A percentile compares a stretch with the other conserved stretches of the same genome.
Evolutionary conservation across 2,329 filamentous ascomycete species (phyloP).

Genomic region (Dactylellina cionopaga): DNA sequence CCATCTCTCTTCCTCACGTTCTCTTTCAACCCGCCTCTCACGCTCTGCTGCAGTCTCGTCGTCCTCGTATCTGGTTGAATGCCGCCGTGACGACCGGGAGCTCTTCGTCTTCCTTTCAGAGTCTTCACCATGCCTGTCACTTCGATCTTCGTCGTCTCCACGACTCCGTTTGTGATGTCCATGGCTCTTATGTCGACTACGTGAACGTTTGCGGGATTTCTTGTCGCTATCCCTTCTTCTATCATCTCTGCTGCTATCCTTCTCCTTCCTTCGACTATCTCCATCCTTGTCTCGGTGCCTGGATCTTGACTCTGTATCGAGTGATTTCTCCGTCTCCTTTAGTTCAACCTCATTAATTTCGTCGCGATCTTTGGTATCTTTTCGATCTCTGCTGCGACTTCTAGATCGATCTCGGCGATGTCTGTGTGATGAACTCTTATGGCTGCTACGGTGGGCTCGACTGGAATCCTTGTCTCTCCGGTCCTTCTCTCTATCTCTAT

Average conservation of each 20-base stretch:
- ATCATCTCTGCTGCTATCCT: conserved; percentile 51
- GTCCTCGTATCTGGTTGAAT: conserved; percentile 57
- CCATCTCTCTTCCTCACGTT: conserved; percentile 57
- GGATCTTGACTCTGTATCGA: conserved; percentile 41
- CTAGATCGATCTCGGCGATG: conserved; percentile 47
- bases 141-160: conserved; percentile 47
- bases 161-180: conserved; percentile 50
- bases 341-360: conserved; percentile 54
- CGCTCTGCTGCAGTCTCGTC: conserved; percentile 54
- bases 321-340: conserved; percentile 43
- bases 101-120: conserved; percentile 52
- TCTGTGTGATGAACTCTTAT: conserved; percentile 53
- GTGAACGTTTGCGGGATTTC: conserved; percentile 51
- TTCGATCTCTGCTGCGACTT: conserved; percentile 48
- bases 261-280: conserved; percentile 50
- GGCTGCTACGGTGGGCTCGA: conserved; percentile 54
- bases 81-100: conserved; percentile 55
- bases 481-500: conserved; percentile 53
- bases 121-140: conserved; percentile 53
- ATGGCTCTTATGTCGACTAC: conserved; percentile 49
- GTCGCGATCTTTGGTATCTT: conserved; percentile 52
- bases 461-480: conserved; percentile 40
- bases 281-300: conserved; percentile 53
- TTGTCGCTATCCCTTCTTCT: conserved; percentile 49
- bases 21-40: conserved; percentile 56